phyloP scores from a whole-genome alignment of 78 protist species.

The Dictyostelium discoideum region DNA sequence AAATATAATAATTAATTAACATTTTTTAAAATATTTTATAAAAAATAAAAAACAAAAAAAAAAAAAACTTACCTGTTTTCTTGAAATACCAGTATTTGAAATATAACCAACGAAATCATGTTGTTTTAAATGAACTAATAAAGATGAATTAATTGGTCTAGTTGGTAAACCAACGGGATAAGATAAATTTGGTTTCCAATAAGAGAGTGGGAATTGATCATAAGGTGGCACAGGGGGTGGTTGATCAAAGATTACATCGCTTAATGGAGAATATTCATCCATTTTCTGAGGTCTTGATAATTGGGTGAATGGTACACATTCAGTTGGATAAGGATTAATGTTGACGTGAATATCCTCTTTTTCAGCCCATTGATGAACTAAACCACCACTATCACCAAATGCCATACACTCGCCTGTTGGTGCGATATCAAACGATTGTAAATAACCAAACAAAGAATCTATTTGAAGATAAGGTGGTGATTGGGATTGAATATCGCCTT shows the following conservation, averaged over 20 bases:
- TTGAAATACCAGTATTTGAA: constrained; percentile 50
- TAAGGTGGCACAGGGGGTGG: not conserved
- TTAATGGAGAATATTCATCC: constrained; percentile 50
- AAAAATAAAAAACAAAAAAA: too few relatives aligned
- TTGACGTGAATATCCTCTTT: constrained; percentile 59
- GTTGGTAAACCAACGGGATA: constrained; percentile 60
- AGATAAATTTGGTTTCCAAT: constrained; percentile 75
- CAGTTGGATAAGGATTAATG: constrained; percentile 23
- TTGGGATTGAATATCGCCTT: constrained; percentile 13
- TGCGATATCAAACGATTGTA: constrained; percentile 69
- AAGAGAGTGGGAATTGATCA: not conserved
- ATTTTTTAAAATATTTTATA: not conserved
- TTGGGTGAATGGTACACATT: constrained; percentile 33
- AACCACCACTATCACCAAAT: constrained; percentile 77
- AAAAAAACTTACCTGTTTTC: constrained; percentile 42
- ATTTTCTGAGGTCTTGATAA: constrained; percentile 5
- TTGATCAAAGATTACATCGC: constrained; percentile 14
- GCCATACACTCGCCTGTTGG: constrained; percentile 73
- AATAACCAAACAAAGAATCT: constrained; percentile 44
- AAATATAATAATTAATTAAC: not conserved
- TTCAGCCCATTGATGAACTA: constrained; percentile 75
- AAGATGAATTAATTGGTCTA: constrained; percentile 35
- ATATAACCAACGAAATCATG: constrained; percentile 79
- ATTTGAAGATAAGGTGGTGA: not conserved
- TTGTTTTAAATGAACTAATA: constrained; percentile 45